Percentiles rank a stretch among this genome's conserved stretches.
phyloP scores from a whole-genome alignment of 805 yeast genomes.

The Millerozyma acaciae region DNA sequence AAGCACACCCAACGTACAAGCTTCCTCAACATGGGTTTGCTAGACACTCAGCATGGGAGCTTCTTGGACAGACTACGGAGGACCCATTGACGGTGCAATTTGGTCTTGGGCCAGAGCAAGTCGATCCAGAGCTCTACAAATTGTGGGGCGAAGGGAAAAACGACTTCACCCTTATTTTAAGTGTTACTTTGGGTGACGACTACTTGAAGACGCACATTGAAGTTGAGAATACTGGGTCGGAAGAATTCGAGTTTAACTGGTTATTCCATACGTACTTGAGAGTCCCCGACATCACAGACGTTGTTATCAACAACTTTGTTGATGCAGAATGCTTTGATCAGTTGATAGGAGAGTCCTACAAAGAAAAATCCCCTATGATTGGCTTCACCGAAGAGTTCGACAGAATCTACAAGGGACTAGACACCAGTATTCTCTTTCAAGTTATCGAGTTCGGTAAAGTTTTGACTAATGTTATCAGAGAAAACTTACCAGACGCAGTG shows the following conservation, averaged over 20 bases:
- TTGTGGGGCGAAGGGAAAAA: constrained; percentile 51
- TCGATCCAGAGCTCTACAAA: constrained; percentile 54
- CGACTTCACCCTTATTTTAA: constrained; percentile 75
- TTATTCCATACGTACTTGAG: constrained; percentile 87
- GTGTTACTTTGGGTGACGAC: constrained; percentile 58
- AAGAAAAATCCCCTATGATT: constrained; percentile 72
- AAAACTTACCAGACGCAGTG: constrained; percentile 64
- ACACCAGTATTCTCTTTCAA: constrained; percentile 52
- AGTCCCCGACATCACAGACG: constrained; percentile 73
- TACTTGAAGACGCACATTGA: constrained; percentile 66
- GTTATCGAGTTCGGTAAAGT: constrained; percentile 72
- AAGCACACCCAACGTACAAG: constrained; percentile 49
- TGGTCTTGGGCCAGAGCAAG: constrained; percentile 83
- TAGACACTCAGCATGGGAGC: constrained; percentile 87
- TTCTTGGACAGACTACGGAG: constrained; percentile 76
- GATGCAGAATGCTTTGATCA: constrained; percentile 77
- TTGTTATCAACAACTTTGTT: constrained; percentile 71
- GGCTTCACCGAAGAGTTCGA: constrained; percentile 77
- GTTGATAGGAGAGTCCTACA: constrained; percentile 56
- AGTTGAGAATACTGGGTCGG: constrained; percentile 65
- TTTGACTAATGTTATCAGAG: constrained; percentile 60
- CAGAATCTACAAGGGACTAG: constrained; percentile 69
- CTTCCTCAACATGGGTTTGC: constrained; percentile 98
- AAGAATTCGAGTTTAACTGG: constrained; percentile 82
- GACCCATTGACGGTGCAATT: constrained; percentile 79